Conservation (phyloP, 116 monocot species). For the Papilionanthe hybrid region DNA sequence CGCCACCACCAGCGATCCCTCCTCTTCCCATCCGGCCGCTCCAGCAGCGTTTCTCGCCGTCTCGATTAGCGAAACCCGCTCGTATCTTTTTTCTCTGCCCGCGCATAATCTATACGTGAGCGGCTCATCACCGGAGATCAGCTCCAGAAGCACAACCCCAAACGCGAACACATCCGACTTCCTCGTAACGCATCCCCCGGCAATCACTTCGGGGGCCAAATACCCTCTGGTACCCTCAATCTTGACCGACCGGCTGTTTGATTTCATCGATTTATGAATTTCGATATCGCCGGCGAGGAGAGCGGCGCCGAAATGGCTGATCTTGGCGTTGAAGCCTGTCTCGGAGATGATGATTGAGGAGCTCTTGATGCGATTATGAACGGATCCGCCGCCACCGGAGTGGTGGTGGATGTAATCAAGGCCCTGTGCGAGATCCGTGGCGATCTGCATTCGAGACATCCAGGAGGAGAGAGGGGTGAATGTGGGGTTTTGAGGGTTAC, state of each 20-base stretch:
- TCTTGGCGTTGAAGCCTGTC: slow-evolving; percentile 36
- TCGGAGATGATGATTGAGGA: slow-evolving; percentile 51
- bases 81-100: slow-evolving; percentile 8
- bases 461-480: slow-evolving; percentile 47
- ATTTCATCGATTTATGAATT: slow-evolving; percentile 3
- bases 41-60: slow-evolving; percentile 28
- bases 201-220: slow-evolving; percentile 58
- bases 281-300: slow-evolving; percentile 39
- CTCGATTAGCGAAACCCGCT: slow-evolving; percentile 27
- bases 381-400: slow-evolving; percentile 6
- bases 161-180: slow-evolving; percentile 50
- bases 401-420: slow-evolving; percentile 54
- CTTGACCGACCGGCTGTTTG: slow-evolving; percentile 7
- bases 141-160: slow-evolving; percentile 56
- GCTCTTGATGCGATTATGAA: slow-evolving; percentile 57
- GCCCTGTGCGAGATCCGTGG: slow-evolving; percentile 40
- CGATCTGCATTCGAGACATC: slow-evolving; percentile 42
- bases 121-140: slow-evolving; percentile 45
- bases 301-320: slow-evolving; percentile 52
- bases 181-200: slow-evolving; percentile 24
- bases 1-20: neutral
- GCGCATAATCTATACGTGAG: slow-evolving; percentile 22
- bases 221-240: slow-evolving; percentile 59
- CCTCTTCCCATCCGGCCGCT: slow-evolving; percentile 8
- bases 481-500: slow-evolving; percentile 37